A percentile compares a stretch with the other conserved stretches of the same genome.
These are phyloP conservation scores for Scortechinia acanthostroma DNA, from an alignment of 2,329 filamentous ascomycete genomes.

Conservation along the genomic window DNA sequence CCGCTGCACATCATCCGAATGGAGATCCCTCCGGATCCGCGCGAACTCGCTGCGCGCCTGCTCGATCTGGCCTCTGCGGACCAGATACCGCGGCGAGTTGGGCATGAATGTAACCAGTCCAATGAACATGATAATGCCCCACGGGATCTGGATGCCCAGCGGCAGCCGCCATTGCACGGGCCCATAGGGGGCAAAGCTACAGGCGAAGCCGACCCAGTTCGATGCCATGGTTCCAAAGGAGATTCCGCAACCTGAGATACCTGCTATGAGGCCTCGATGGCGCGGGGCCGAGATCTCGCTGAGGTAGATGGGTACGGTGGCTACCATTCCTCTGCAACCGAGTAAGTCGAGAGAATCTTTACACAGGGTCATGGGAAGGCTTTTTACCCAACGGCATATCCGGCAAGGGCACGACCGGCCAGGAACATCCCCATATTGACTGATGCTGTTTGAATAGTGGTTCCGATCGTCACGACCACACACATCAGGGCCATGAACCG, in stretches of 20 bases:
- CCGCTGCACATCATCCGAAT: conserved; percentile 30
- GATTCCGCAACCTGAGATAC: conserved; percentile 43
- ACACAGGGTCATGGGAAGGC: conserved; percentile 5
- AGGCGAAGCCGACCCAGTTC: conserved; percentile 49
- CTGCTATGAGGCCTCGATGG: conserved; percentile 41
- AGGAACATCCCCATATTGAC: conserved; percentile 46
- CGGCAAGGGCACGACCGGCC: conserved; percentile 35
- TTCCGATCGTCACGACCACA: conserved; percentile 43
- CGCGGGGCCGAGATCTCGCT: conserved; percentile 40
- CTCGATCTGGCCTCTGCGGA: conserved; percentile 37
- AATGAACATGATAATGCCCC: conserved; percentile 43
- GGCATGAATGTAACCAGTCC: conserved; percentile 47
- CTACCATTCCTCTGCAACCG: conserved; percentile 30
- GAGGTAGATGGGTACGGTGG: conserved; percentile 45
- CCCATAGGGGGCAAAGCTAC: conserved; percentile 42
- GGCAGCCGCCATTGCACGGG: conserved; percentile 44
- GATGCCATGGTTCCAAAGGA: conserved; percentile 45
- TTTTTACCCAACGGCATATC: conserved; percentile 34
- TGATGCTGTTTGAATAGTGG: conserved; percentile 41
- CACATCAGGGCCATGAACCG: conserved; percentile 46
- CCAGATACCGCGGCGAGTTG: conserved; percentile 42
- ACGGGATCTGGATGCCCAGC: conserved; percentile 44
- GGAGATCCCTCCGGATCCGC: conserved; percentile 35
- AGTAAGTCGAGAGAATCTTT: not conserved
- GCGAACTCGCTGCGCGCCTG: conserved; percentile 36